Conservation (phyloP, 345 rosid species). For the Punica granatum region DNA sequence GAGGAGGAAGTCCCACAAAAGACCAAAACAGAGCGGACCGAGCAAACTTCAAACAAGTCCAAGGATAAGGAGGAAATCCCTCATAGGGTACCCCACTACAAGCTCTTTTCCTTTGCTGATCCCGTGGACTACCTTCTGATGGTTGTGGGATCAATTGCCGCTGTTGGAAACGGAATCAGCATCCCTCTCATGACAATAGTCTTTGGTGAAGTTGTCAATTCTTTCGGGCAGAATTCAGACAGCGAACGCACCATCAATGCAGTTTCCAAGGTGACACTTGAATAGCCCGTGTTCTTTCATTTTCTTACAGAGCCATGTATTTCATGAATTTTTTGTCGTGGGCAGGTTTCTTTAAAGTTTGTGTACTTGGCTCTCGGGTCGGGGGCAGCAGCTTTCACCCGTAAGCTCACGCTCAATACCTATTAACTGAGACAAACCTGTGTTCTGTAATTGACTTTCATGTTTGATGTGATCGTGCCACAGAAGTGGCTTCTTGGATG, state of each 20-base stretch:
- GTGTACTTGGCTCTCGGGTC: conserved; percentile 62
- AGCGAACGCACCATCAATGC: conserved; percentile 24
- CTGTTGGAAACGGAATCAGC: conserved; percentile 45
- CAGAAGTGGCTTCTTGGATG: conserved; percentile 54
- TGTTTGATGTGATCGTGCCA: background rate
- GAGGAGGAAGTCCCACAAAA: background rate
- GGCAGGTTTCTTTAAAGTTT: conserved; percentile 55
- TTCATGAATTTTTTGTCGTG: background rate
- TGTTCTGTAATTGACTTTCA: background rate
- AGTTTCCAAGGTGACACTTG: conserved; percentile 30
- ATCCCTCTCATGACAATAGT: conserved; percentile 59
- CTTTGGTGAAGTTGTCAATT: conserved; percentile 40
- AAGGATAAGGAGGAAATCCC: conserved; percentile 15
- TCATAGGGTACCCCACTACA: conserved; percentile 21
- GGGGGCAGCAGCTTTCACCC: conserved; percentile 48
- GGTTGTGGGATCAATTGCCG: conserved; percentile 52
- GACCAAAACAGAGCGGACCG: background rate
- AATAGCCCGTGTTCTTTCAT: background rate
- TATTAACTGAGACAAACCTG: background rate
- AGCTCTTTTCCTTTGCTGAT: conserved; percentile 68
- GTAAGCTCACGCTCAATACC: conserved; percentile 31
- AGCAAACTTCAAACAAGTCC: conserved; percentile 5
- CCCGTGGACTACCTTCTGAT: conserved; percentile 41
- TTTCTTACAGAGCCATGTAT: background rate
- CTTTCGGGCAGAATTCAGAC: conserved; percentile 35